Evolutionary conservation across 2,329 filamentous ascomycete genomes (phyloP).

Genomic region (Phaeophleospora eucalypticola): DNA sequence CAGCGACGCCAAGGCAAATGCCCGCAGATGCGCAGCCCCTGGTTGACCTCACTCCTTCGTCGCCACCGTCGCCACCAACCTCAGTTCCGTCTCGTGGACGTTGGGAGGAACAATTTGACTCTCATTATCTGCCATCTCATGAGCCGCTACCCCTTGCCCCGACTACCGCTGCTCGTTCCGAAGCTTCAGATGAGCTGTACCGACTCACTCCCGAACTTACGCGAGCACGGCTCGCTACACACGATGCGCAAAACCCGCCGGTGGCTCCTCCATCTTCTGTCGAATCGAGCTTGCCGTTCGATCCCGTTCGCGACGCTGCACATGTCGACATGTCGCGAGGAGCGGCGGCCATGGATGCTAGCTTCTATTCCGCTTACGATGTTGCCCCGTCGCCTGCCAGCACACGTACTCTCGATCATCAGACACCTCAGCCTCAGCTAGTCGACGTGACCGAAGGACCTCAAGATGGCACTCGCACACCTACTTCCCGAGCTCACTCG

Average conservation of each 20-base stretch:
- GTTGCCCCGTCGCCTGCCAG: conserved; percentile 19
- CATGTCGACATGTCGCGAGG: conserved; percentile 12
- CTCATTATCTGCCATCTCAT: conserved; percentile 9
- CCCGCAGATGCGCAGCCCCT: conserved; percentile 18
- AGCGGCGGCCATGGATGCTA: conserved; percentile 20
- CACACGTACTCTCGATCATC: conserved; percentile 10
- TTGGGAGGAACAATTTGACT: conserved; percentile 23
- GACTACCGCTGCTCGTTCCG: conserved; percentile 10
- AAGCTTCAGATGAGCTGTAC: conserved; percentile 30
- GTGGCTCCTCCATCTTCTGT: conserved; percentile 2
- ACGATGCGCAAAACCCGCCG: conserved; percentile 17
- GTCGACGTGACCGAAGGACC: conserved; percentile 22
- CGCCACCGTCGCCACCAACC: conserved; percentile 12
- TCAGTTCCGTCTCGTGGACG: conserved; percentile 2
- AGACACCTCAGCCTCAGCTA: conserved; percentile 16
- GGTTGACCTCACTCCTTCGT: conserved; percentile 26
- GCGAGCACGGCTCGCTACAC: conserved; percentile 28
- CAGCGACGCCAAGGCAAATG: conserved; percentile 13
- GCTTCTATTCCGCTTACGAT: conserved; percentile 30
- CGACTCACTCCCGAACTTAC: conserved; percentile 32
- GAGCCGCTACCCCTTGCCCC: conserved; percentile 11
- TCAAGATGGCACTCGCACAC: conserved; percentile 19
- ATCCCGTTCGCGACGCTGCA: conserved; percentile 32
- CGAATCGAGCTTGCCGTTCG: conserved; percentile 19
- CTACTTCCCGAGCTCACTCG: conserved; percentile 20